Base-by-base conservation (phyloP, 2,329 filamentous ascomycete species). In the Trichothecium sympodiale region DNA sequence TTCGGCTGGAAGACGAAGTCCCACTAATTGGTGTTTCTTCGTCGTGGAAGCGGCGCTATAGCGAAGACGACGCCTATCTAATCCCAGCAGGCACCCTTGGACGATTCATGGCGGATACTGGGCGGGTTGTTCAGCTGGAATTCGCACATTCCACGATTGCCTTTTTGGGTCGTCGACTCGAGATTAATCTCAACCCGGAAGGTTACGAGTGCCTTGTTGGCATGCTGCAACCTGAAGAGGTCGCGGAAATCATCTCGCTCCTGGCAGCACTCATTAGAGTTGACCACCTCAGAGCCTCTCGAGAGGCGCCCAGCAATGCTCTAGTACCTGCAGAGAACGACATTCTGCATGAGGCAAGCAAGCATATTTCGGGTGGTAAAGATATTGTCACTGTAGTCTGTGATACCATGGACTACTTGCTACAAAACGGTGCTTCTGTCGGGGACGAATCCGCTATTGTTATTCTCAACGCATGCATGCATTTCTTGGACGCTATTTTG, bases 301-400 rank as follows among this genome's bases (percentile, higher is more conserved):
- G 40, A 20, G 42, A 51, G 23, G 46, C 43, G 15, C 32, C 38
- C 2, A 41, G 37, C 4, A 43, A 42, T 14, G 60, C 61, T 1
- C 43, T 25, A 4, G 14, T 71, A 17, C 41, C 54, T 2, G 47
- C 47, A 32, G 55, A 59, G 6, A 51, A 51, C 33, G 61, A 64
- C 16, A 59, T 82, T 10, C 53, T 82, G 25, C 65, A 71, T 26
- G 74, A 77, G 38, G 51, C 55, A 6, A 61, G 69, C 66, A 44
- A 74, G 65, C 56, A 75, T 62, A 52, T 71, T 54, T 41, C 63
- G 67, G 43, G 71, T 26, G 77, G 72, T 38, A 73, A 68, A 43
- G 89, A 95, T 53, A 80, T 96, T 35, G 71, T 94, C 35, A 77
- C 75, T 9, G 74, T 95, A 29, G 64, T 96, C 18, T 83, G 87